Evolutionary conservation across 1,139 yeast species (phyloP), one percentile per base, ranked within the genome.

Genomic region (Protomyces arabidopsidicola): DNA sequence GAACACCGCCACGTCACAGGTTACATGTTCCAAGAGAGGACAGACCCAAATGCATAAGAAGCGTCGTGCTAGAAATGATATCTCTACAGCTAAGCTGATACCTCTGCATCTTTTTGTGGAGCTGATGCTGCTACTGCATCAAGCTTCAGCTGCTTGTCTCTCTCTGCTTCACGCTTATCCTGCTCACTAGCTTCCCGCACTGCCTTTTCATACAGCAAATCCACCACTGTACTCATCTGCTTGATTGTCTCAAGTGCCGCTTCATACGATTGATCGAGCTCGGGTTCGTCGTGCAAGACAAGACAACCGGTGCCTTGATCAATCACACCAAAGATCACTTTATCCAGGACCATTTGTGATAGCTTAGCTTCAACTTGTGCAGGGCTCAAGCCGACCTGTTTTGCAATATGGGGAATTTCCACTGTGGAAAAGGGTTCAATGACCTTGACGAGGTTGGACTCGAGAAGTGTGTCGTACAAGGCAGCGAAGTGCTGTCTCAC

Each of bases 281-380:
- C 84, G 56, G 97, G 97, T 72, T 91, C 90, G 67, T 90, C 95
- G 72, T 89, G 93, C 66, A 93, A 84, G 70, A 90, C 86, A 70
- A 93, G 82, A 97, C 98, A 93, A 5, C 98, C 98, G 74, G 91
- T 91, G 55, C 98, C 98, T 78, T 93, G 99, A 75, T 93, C 98
- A 71, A 93, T 81, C 55, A 95, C 98, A 56, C 98, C 99, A 72
- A 87, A 88, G 71, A 95, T 90, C 16, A 91, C 89, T 73, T 90
- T 88, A 75, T 93, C 98, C 71, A 93, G 81, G 70, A 93, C 93
- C 98, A 93, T 93, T 76, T 93, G 98, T 60, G 95, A 86, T 68
- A 93, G 81, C 39, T 93, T 93, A 20, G 96, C 96, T 76, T 93
- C 99, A 35, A 93, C 91, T 73, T 90, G 96, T 69, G 86, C 87